Evolutionary conservation across 257 asterid species (phyloP), one percentile per base, ranked within the genome.

Genomic region (Leonotis leonurus): DNA sequence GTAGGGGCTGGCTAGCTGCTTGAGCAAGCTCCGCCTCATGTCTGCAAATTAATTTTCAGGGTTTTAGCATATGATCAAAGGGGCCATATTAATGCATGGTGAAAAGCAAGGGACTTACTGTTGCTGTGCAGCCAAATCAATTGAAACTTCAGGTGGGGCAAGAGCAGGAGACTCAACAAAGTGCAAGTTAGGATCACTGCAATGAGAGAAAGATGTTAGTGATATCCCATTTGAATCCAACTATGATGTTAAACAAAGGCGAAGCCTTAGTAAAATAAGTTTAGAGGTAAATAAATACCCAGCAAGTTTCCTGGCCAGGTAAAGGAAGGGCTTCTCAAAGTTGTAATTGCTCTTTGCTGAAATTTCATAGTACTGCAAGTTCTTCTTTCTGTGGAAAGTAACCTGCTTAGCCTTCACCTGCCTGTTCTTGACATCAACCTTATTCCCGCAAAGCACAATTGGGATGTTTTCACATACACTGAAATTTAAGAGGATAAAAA

Each of bases 401-500:
- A 89, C 95, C 67, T 86, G 93, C 78, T 88, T 88, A 1, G 95
- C 96, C 84, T 88, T 88, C 61, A 88, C 96, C 66, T 88, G 96
- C 73, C 96, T 72, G 81, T 88, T 88, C 76, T 86, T 88, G 25
- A 88, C 96, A 73, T 88, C 96, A 68, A 88, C 96, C 85, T 88
- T 88, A 74, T 88, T 88, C 25, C 96, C 96, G 17, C 96, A 88
- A 0, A 89, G 93, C 44, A 89, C 96, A 36, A 86, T 86, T 3
- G 97, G 97, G 48, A 89, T 89, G 60, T 85, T 85, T 73, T 90
- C 97, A 63, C 97, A 89, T 14, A 89, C 96, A 69, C 96, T 88
- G 75, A 16, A 56, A 73, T 5, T 27, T 35, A 6, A 9, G 2
- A 16, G 33, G 6, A 45, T 27, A 61, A 63, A 3, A 17, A 12